Evolutionary conservation across 1,284 basidiomycete species (phyloP).

Genomic region (Mycena sp.): DNA sequence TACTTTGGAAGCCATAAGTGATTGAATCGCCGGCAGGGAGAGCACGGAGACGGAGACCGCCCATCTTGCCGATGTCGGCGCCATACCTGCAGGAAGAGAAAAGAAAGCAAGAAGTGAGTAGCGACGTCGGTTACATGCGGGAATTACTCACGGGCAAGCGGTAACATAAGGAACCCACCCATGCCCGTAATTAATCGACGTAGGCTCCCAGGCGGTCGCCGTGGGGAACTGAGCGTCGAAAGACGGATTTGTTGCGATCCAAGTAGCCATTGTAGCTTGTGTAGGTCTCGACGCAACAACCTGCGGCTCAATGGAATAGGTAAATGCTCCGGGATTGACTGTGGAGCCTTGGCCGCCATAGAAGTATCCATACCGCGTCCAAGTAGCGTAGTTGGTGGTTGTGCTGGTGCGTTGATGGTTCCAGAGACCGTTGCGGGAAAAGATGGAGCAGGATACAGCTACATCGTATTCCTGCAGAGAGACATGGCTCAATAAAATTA

Average conservation of each 20-base stretch:
- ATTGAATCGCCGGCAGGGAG: conserved; percentile 17
- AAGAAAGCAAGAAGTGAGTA: neutral
- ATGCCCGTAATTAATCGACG: conserved; percentile 3
- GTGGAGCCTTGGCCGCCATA: conserved; percentile 5
- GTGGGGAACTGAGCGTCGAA: too few relatives aligned
- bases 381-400: conserved; percentile 2
- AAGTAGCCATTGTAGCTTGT: too few relatives aligned
- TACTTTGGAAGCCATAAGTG: conserved; percentile 6
- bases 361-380: conserved; percentile 1
- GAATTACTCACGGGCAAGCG: conserved; percentile 7
- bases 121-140: neutral
- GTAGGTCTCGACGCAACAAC: too few relatives aligned
- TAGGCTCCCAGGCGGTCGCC: conserved; percentile 4
- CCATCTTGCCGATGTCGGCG: conserved; percentile 13
- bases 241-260: too few relatives aligned
- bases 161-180: conserved; percentile 12
- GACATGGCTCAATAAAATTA: neutral
- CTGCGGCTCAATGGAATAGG: neutral
- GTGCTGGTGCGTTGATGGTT: neutral
- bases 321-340: neutral
- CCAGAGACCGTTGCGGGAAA: conserved; percentile 8
- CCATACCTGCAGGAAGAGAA: conserved; percentile 1
- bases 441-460: conserved; percentile 6
- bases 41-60: conserved; percentile 2
- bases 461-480: conserved; percentile 7